A percentile compares a stretch with the other conserved stretches of the same genome.
phyloP scores from a whole-genome alignment of 169 alveolate species.

The Besnoitia besnoiti region DNA sequence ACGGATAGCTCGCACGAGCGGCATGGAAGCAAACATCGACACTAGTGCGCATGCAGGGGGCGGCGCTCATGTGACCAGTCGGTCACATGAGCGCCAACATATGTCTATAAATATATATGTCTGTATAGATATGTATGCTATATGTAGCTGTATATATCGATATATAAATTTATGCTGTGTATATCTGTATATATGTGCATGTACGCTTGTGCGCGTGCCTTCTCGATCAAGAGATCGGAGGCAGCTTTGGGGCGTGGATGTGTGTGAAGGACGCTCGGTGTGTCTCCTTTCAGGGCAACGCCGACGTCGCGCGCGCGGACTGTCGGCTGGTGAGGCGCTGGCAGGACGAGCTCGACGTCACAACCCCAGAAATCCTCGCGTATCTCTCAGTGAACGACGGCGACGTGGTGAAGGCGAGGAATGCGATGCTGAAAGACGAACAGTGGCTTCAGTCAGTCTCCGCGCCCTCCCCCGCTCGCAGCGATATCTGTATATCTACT shows the following conservation, averaged over 20 bases:
- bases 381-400: slow-evolving; percentile 15
- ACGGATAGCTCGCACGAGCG: background rate
- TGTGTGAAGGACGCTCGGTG: background rate
- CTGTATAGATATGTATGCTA: background rate
- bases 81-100: background rate
- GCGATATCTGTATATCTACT: too few species aligned
- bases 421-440: slow-evolving; percentile 13
- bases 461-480: background rate
- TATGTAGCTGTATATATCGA: background rate
- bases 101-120: background rate
- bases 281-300: background rate
- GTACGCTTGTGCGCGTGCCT: background rate
- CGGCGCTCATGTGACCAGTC: too few species aligned
- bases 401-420: background rate
- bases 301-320: slow-evolving; percentile 16
- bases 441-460: background rate
- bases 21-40: background rate
- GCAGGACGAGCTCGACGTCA: slow-evolving; percentile 22
- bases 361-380: slow-evolving; percentile 23
- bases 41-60: too few species aligned
- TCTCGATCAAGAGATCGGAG: background rate
- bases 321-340: background rate
- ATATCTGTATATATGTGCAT: background rate
- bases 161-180: background rate
- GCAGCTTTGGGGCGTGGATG: background rate